phyloP scores from a whole-genome alignment of 1,139 yeast species.

The Nakaseomyces uthaithaninus region DNA sequence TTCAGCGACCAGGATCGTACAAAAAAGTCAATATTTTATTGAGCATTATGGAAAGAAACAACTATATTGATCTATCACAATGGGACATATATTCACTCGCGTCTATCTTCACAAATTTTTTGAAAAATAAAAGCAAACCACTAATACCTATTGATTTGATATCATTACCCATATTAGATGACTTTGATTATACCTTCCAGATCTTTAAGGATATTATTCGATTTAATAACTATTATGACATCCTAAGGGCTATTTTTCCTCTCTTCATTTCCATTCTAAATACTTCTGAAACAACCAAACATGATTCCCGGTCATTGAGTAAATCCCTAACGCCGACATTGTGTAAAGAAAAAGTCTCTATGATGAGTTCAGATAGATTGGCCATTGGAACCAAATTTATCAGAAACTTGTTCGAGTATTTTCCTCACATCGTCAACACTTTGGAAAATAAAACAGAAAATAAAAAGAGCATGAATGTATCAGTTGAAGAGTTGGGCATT shows the following conservation, averaged over 20 bases:
- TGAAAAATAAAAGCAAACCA: conserved; percentile 40
- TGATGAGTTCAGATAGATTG: conserved; percentile 39
- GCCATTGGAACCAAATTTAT: conserved; percentile 45
- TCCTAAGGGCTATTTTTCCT: conserved; percentile 38
- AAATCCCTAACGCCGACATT: conserved; percentile 45
- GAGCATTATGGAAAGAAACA: conserved; percentile 47
- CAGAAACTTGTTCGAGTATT: conserved; percentile 42
- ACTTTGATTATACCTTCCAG: conserved; percentile 35
- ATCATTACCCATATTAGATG: conserved; percentile 43
- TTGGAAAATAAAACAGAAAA: conserved; percentile 8
- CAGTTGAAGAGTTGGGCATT: not conserved
- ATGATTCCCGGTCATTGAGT: conserved; percentile 40
- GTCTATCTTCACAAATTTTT: conserved; percentile 43
- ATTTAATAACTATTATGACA: conserved; percentile 27
- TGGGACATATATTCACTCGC: conserved; percentile 58
- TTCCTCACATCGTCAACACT: conserved; percentile 31
- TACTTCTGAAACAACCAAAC: conserved; percentile 36
- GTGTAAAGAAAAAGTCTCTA: conserved; percentile 44
- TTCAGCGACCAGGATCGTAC: conserved; percentile 54
- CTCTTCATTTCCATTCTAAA: conserved; percentile 35
- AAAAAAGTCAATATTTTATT: conserved; percentile 42
- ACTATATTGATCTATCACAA: conserved; percentile 47
- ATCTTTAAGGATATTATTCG: conserved; percentile 34
- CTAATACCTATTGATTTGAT: conserved; percentile 41
- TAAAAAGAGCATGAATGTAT: not conserved